Conservation (phyloP, 768 basidiomycete genomes). For the Gautieria morchelliformis region DNA sequence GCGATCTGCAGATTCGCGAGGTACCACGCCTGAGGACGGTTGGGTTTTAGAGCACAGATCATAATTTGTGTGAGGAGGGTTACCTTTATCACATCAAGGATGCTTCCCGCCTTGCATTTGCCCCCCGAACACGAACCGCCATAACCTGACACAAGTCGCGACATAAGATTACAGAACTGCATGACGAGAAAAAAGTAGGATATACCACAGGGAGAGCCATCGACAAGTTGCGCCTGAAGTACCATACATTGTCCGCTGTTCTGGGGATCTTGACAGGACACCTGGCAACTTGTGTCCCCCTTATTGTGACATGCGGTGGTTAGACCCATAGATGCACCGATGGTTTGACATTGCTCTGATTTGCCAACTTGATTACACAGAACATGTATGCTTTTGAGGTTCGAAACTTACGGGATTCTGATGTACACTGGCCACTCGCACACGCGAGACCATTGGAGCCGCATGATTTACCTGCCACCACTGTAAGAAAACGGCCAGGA, state of each 20-base stretch:
- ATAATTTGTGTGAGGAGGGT: constrained; percentile 4
- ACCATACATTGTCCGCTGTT: constrained; percentile 52
- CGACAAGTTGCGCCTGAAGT: constrained; percentile 60
- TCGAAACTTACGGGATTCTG: constrained; percentile 44
- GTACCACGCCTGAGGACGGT: constrained; percentile 65
- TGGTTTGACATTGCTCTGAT: constrained; percentile 64
- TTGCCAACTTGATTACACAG: constrained; percentile 8
- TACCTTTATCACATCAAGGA: constrained; percentile 55
- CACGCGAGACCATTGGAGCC: constrained; percentile 57
- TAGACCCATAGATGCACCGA: constrained; percentile 65
- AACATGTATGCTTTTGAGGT: constrained; percentile 6
- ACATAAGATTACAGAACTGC: neutral
- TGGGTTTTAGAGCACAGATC: neutral
- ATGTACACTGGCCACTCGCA: constrained; percentile 74
- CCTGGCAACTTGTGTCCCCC: constrained; percentile 60
- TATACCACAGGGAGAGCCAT: constrained; percentile 79
- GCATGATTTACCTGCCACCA: constrained; percentile 47
- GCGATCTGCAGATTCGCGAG: constrained; percentile 66
- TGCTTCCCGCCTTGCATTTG: constrained; percentile 49
- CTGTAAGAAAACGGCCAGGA: constrained; percentile 3
- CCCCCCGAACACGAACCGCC: constrained; percentile 60
- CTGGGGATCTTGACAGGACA: constrained; percentile 70
- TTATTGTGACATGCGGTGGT: constrained; percentile 54
- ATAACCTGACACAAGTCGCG: constrained; percentile 39
- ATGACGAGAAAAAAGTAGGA: constrained; percentile 9